Evolutionary conservation across 1,139 yeast genomes (phyloP).

Genomic region (Lodderomyces elongisporus): DNA sequence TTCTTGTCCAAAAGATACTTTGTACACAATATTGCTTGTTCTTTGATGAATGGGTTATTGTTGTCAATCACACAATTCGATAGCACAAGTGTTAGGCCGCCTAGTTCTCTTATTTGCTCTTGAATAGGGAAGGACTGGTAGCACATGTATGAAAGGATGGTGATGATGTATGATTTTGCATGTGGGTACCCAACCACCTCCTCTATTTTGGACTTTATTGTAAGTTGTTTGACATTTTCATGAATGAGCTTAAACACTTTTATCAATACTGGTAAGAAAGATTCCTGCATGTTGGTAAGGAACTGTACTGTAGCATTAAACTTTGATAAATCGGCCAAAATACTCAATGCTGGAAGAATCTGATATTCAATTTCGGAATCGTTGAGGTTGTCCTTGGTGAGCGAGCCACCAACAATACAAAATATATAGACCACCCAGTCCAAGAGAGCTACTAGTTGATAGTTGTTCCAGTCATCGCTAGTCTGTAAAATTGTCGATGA

Average conservation of each 20-base stretch:
- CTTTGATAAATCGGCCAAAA: slow-evolving; percentile 47
- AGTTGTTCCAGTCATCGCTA: slow-evolving; percentile 52
- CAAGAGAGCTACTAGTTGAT: slow-evolving; percentile 46
- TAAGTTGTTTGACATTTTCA: slow-evolving; percentile 33
- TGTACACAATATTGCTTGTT: slow-evolving; percentile 74
- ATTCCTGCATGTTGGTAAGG: too few species aligned
- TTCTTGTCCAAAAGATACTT: slow-evolving; percentile 64
- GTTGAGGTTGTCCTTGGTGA: too few species aligned
- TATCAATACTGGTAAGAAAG: slow-evolving; percentile 37
- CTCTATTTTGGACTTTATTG: slow-evolving; percentile 28
- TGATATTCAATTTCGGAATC: too few species aligned
- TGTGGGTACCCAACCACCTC: slow-evolving; percentile 49
- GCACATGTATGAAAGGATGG: slow-evolving; percentile 52
- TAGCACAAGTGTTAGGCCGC: slow-evolving; percentile 66
- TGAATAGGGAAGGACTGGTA: slow-evolving; percentile 55
- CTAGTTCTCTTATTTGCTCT: slow-evolving; percentile 58
- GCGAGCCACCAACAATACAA: too few species aligned
- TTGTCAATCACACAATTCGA: slow-evolving; percentile 84
- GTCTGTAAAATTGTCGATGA: slow-evolving; percentile 29
- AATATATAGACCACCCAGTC: slow-evolving; percentile 47
- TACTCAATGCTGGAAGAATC: slow-evolving; percentile 49
- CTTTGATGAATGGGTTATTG: slow-evolving; percentile 84
- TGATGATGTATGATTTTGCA: slow-evolving; percentile 56
- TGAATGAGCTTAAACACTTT: slow-evolving; percentile 46
- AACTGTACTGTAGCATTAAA: slow-evolving; percentile 51